Conservation (phyloP, 2,329 filamentous ascomycete species). For the Phialemonium atrogriseum region DNA sequence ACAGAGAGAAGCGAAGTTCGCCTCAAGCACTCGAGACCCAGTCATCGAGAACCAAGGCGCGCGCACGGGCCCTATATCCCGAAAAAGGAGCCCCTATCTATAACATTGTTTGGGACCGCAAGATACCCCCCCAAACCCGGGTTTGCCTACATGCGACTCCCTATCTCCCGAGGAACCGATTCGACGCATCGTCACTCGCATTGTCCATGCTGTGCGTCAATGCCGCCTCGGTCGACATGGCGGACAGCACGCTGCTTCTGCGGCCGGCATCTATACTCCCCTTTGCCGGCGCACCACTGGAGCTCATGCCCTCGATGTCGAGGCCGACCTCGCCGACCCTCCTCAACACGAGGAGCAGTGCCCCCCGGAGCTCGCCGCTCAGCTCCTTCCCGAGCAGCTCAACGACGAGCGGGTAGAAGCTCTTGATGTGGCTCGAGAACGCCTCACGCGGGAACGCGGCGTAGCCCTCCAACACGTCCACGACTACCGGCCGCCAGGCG, state of each 20-base stretch:
- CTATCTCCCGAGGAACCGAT: slow-evolving; percentile 13
- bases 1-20: too few relatives aligned
- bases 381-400: slow-evolving; percentile 79
- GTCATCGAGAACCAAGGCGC: too few relatives aligned
- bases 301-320: slow-evolving; percentile 43
- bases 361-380: slow-evolving; percentile 66
- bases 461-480: slow-evolving; percentile 93
- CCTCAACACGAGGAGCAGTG: slow-evolving; percentile 68
- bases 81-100: too few relatives aligned
- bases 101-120: too few relatives aligned
- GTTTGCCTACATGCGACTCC: too few relatives aligned
- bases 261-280: slow-evolving; percentile 6
- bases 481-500: slow-evolving; percentile 94
- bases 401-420: slow-evolving; percentile 80
- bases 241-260: slow-evolving; percentile 11
- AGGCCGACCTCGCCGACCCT: slow-evolving; percentile 73
- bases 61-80: too few relatives aligned
- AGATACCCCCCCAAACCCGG: too few relatives aligned
- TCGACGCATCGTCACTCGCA: slow-evolving; percentile 14
- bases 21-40: too few relatives aligned
- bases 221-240: slow-evolving; percentile 6
- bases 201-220: slow-evolving; percentile 10
- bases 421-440: slow-evolving; percentile 70
- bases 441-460: slow-evolving; percentile 71
- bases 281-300: background rate